Evolutionary conservation across 2,329 filamentous ascomycete species (phyloP).

Genomic region (Calonectria montana): DNA sequence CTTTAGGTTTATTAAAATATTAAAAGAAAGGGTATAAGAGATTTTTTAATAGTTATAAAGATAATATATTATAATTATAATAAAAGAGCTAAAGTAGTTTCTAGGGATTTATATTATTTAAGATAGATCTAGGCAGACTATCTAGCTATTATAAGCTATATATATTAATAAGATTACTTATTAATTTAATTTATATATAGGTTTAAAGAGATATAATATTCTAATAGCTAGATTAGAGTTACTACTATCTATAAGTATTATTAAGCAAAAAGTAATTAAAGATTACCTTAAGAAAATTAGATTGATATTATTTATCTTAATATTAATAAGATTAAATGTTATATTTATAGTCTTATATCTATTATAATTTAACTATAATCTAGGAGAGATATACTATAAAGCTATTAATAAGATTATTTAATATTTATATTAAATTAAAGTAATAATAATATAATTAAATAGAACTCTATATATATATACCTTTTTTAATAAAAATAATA

Average conservation of each 20-base stretch:
- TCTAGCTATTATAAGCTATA: not conserved
- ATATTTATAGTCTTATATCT: not conserved
- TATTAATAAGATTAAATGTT: not conserved
- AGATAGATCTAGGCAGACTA: not conserved
- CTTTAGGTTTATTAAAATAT: not conserved
- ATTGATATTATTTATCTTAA: not conserved
- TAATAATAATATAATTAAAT: not conserved
- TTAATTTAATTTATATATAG: not conserved
- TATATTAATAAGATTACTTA: not conserved
- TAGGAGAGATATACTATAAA: not conserved
- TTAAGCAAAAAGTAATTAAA: not conserved
- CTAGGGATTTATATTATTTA: not conserved
- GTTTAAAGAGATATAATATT: not conserved
- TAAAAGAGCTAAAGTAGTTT: not conserved
- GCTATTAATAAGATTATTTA: not conserved
- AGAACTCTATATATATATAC: not conserved
- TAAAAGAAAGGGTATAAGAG: not conserved
- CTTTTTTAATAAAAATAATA: not conserved
- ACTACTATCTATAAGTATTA: not conserved
- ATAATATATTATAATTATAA: not conserved
- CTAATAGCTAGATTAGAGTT: not conserved
- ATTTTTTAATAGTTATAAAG: constrained; percentile 12
- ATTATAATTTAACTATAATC: not conserved
- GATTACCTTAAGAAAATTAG: not conserved
- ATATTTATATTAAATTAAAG: not conserved